Evolutionary conservation across 805 yeast species (phyloP).

Genomic region (Helenozyma rhizophorensis): DNA sequence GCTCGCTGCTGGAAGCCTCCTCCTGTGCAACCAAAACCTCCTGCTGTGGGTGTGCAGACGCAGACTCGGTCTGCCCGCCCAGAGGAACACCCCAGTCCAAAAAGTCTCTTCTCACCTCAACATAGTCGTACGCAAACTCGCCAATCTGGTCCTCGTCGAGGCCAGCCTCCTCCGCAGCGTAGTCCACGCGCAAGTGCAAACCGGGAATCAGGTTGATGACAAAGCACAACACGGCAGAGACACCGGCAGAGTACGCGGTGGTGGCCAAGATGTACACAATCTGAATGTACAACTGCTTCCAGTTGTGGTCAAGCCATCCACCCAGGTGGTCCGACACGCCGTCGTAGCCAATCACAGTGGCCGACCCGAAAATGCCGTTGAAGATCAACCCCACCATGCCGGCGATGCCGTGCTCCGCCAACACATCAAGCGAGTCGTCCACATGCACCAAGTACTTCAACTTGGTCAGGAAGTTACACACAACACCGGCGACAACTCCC

Average conservation of each 20-base stretch:
- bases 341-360: conserved; percentile 87
- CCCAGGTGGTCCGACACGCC: conserved; percentile 80
- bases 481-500: conserved; percentile 75
- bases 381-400: conserved; percentile 88
- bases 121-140: conserved; percentile 97
- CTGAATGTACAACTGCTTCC: conserved; percentile 88
- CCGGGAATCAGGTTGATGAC: conserved; percentile 78
- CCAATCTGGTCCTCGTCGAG: conserved; percentile 97
- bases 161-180: conserved; percentile 83
- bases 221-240: conserved; percentile 73
- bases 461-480: conserved; percentile 88
- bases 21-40: too few relatives aligned
- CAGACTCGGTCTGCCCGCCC: conserved; percentile 7
- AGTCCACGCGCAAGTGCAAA: conserved; percentile 71
- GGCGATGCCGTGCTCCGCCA: conserved; percentile 99
- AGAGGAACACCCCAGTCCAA: conserved; percentile 44
- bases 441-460: conserved; percentile 74
- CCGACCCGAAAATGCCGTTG: conserved; percentile 83
- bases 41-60: too few relatives aligned
- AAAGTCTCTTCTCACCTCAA: conserved; percentile 92
- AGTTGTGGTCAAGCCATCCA: conserved; percentile 90
- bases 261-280: conserved; percentile 76
- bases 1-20: too few relatives aligned
- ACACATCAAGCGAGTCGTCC: conserved; percentile 90
- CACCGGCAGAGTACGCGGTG: conserved; percentile 67